These are phyloP conservation scores for Coelastrella sp. DNA, from an alignment of 139 green algal species.

Conservation along the genomic window DNA sequence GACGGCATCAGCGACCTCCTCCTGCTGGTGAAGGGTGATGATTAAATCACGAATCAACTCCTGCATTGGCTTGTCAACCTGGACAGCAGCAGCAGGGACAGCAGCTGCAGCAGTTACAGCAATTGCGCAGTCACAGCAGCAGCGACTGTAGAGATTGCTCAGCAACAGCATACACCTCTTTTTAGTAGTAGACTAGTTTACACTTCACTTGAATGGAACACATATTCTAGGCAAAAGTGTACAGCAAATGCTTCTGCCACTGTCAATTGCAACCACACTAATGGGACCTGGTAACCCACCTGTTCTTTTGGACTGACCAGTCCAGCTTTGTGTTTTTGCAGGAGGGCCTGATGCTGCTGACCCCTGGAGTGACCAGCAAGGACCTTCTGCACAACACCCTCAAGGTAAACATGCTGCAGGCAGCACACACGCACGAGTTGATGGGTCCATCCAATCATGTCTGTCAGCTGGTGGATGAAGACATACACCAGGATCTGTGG, in stretches of 20 bases:
- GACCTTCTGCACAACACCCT: background rate
- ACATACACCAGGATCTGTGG: no score
- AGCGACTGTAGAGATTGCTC: background rate
- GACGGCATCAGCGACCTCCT: slow-evolving; percentile 1
- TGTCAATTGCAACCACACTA: no score
- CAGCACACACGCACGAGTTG: background rate
- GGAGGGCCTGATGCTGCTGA: background rate
- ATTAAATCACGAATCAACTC: slow-evolving; percentile 11
- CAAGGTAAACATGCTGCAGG: slow-evolving; percentile 19
- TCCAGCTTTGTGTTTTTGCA: slow-evolving; percentile 20
- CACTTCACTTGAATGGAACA: no score
- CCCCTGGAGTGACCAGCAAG: slow-evolving; percentile 9
- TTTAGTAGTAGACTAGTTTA: no score
- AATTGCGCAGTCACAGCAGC: background rate
- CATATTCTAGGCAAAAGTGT: no score
- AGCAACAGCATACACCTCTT: background rate
- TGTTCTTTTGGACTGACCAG: background rate
- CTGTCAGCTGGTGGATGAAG: no score
- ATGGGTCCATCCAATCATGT: no score
- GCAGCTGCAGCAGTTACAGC: background rate
- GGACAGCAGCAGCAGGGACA: background rate
- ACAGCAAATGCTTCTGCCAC: no score
- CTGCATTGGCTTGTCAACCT: slow-evolving; percentile 5
- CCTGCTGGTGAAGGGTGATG: background rate
- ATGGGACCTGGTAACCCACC: background rate